phyloP scores from a whole-genome alignment of 2,329 filamentous ascomycete genomes.

The Ascochyta lentis region DNA sequence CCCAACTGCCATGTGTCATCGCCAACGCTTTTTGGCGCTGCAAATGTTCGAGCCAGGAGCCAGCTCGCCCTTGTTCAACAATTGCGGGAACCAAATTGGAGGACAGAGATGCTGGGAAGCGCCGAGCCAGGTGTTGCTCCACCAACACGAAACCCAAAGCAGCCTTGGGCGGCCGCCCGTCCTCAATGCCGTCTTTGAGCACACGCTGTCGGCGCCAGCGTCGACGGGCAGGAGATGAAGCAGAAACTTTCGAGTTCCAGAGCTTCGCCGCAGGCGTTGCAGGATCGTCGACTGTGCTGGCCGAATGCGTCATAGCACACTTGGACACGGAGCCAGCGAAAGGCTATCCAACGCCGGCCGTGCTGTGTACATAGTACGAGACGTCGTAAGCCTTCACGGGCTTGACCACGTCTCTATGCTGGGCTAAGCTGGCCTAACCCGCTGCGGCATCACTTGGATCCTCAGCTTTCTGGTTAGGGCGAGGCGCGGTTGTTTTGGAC shows the following conservation, averaged over 20 bases:
- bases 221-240: conserved; percentile 22
- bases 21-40: conserved; percentile 38
- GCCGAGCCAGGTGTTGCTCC: conserved; percentile 27
- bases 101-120: conserved; percentile 27
- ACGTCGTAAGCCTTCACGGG: conserved; percentile 43
- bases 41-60: conserved; percentile 36
- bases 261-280: conserved; percentile 37
- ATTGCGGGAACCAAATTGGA: conserved; percentile 23
- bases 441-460: conserved; percentile 24
- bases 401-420: conserved; percentile 19
- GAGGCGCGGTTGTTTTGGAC: conserved; percentile 35
- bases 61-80: conserved; percentile 34
- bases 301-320: conserved; percentile 43
- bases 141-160: conserved; percentile 45
- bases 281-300: conserved; percentile 39
- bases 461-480: conserved; percentile 38
- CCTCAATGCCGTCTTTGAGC: conserved; percentile 27
- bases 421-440: conserved; percentile 28
- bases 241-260: conserved; percentile 32
- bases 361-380: conserved; percentile 24
- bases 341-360: conserved; percentile 47
- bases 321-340: conserved; percentile 35
- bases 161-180: conserved; percentile 30
- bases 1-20: conserved; percentile 39
- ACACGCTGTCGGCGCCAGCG: conserved; percentile 33